Evolutionary conservation across 2,329 filamentous ascomycete genomes (phyloP).

Genomic region (Orbilia ellipsospora): DNA sequence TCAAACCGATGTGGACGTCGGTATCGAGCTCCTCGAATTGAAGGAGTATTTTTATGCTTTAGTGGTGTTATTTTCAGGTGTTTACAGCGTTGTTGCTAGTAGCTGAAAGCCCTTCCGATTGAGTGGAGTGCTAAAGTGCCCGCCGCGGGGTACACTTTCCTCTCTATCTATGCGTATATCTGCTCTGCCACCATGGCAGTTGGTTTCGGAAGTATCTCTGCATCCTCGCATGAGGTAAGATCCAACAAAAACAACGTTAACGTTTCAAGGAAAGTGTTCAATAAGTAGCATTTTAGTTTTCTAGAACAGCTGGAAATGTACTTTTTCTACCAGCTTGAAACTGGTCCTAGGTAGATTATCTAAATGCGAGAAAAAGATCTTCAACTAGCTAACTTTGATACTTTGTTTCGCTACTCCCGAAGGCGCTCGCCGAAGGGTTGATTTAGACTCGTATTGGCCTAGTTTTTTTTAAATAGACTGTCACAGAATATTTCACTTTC

Average conservation of each 20-base stretch:
- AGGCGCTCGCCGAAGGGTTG: constrained; percentile 15
- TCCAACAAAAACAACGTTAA: too few relatives aligned
- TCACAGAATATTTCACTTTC: constrained; percentile 51
- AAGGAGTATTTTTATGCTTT: constrained; percentile 16
- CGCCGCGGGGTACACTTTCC: constrained; percentile 51
- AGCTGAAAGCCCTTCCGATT: constrained; percentile 39
- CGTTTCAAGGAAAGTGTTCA: too few relatives aligned
- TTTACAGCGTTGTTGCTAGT: constrained; percentile 13
- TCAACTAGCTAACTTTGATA: constrained; percentile 4
- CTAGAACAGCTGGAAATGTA: too few relatives aligned
- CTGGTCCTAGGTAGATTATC: background rate
- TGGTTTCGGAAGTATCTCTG: background rate
- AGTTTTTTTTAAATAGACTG: constrained; percentile 19
- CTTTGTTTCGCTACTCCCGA: constrained; percentile 33
- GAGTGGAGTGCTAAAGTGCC: constrained; percentile 21
- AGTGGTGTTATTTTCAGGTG: constrained; percentile 25
- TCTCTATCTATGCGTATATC: constrained; percentile 6
- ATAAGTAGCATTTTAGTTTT: too few relatives aligned
- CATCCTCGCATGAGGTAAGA: background rate
- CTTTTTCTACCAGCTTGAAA: background rate
- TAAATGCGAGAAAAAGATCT: background rate
- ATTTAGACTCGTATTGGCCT: constrained; percentile 24
- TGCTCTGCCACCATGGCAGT: constrained; percentile 6
- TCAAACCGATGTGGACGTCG: background rate
- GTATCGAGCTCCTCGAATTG: constrained; percentile 30